These are phyloP conservation scores for Fusarium incarnatum DNA, from an alignment of 2,329 filamentous ascomycete genomes.

Conservation along the genomic window DNA sequence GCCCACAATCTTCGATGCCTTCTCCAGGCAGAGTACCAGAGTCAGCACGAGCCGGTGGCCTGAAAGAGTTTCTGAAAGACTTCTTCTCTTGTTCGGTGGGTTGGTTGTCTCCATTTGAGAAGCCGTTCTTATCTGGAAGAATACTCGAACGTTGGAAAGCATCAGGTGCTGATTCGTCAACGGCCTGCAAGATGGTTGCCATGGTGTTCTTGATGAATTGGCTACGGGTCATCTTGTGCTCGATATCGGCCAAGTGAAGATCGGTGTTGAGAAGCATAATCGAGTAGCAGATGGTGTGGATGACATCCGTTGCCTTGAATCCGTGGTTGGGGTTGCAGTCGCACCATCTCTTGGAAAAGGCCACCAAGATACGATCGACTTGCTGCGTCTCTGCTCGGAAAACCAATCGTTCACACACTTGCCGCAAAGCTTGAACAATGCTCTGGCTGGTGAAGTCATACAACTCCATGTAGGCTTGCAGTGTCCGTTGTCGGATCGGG, in stretches of 20 bases:
- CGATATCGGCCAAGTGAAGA: slow-evolving; percentile 93
- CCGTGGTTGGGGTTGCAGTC: slow-evolving; percentile 92
- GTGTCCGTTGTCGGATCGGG: slow-evolving; percentile 66
- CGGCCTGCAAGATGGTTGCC: slow-evolving; percentile 83
- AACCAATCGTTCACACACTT: slow-evolving; percentile 83
- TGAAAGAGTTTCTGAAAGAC: slow-evolving; percentile 62
- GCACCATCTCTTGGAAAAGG: slow-evolving; percentile 91
- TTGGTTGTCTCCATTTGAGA: slow-evolving; percentile 50
- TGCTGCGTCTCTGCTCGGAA: slow-evolving; percentile 95
- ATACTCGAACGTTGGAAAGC: slow-evolving; percentile 71
- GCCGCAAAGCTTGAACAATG: slow-evolving; percentile 81
- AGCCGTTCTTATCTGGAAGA: slow-evolving; percentile 58
- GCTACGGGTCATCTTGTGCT: slow-evolving; percentile 92
- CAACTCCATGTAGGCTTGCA: slow-evolving; percentile 88
- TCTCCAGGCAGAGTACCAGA: slow-evolving; percentile 57
- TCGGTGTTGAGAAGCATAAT: slow-evolving; percentile 96
- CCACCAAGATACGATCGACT: slow-evolving; percentile 91
- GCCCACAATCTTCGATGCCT: slow-evolving; percentile 68
- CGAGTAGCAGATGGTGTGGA: slow-evolving; percentile 97
- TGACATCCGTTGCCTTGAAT: slow-evolving; percentile 90
- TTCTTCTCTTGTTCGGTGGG: slow-evolving; percentile 55
- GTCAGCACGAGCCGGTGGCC: slow-evolving; percentile 57
- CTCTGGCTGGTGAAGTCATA: slow-evolving; percentile 88
- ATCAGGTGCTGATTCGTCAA: slow-evolving; percentile 77
- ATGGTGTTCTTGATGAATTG: slow-evolving; percentile 98